phyloP scores from a whole-genome alignment of 2,329 filamentous ascomycete genomes.

The Davidsoniella eucalypti region DNA sequence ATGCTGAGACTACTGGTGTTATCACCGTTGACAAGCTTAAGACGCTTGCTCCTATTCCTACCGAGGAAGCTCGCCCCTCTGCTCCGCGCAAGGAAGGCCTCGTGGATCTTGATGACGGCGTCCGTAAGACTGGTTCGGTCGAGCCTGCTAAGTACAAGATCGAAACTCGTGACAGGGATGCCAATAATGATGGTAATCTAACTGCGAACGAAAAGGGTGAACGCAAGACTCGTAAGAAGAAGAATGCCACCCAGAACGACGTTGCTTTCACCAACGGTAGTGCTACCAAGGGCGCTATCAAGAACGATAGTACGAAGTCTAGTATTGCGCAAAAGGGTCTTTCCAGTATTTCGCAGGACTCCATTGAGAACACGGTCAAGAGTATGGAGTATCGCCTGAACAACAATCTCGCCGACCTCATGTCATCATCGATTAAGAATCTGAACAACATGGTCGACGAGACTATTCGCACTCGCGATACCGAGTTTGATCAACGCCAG shows the following conservation, averaged over 20 bases:
- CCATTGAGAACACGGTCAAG: conserved; percentile 36
- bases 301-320: conserved; percentile 5
- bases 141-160: conserved; percentile 23
- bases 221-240: conserved; percentile 50
- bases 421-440: conserved; percentile 42
- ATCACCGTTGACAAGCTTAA: conserved; percentile 61
- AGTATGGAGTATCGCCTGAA: conserved; percentile 36
- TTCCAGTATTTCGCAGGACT: conserved; percentile 25
- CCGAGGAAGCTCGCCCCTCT: conserved; percentile 26
- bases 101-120: conserved; percentile 6
- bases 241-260: conserved; percentile 33
- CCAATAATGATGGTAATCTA: conserved; percentile 5
- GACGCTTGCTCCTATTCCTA: conserved; percentile 29
- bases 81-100: conserved; percentile 23
- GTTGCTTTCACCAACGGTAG: conserved; percentile 22
- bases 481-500: conserved; percentile 36
- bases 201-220: conserved; percentile 40
- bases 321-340: conserved; percentile 11
- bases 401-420: conserved; percentile 29
- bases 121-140: conserved; percentile 11
- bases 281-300: conserved; percentile 17
- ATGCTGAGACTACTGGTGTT: conserved; percentile 57
- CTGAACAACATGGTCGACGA: conserved; percentile 48
- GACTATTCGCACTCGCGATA: conserved; percentile 39
- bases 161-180: conserved; percentile 18